Evolutionary conservation across 2,329 filamentous ascomycete genomes (phyloP).

Genomic region (Magnaporthiopsis poae): DNA sequence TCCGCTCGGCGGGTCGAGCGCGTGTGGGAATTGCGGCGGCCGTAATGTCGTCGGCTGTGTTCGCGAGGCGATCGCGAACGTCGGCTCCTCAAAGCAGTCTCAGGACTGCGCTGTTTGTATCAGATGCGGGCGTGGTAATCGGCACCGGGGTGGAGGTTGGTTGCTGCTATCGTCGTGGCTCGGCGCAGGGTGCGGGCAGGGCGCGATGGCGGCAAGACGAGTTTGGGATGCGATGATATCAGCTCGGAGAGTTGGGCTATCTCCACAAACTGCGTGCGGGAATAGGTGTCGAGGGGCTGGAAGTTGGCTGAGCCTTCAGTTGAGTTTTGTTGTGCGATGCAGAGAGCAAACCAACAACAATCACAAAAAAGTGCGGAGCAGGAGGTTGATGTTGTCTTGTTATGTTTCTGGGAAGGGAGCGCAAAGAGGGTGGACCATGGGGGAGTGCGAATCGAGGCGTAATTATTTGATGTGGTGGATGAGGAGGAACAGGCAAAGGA

Average conservation of each 20-base stretch:
- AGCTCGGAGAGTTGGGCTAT: neutral
- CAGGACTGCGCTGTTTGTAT: neutral
- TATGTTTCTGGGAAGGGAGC: conserved; percentile 10
- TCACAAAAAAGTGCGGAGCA: conserved; percentile 6
- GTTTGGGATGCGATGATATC: neutral
- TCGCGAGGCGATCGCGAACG: conserved; percentile 17
- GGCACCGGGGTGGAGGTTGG: neutral
- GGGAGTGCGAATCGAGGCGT: conserved; percentile 19
- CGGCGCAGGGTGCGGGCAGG: neutral
- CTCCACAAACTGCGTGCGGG: neutral
- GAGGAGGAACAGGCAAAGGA: conserved; percentile 12
- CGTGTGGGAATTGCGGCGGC: conserved; percentile 13
- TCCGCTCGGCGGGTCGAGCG: conserved; percentile 29
- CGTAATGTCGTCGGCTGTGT: conserved; percentile 15
- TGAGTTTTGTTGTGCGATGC: conserved; percentile 1
- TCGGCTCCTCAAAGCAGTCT: conserved; percentile 4
- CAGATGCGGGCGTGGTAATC: conserved; percentile 1
- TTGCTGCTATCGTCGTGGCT: neutral
- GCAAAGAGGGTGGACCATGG: conserved; percentile 10
- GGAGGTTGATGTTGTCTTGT: conserved; percentile 6
- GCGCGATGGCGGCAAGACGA: neutral
- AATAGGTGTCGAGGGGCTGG: neutral
- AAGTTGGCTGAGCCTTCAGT: neutral
- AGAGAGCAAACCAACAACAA: conserved; percentile 4
- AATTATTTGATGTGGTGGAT: conserved; percentile 16